These are phyloP conservation scores for Exophiala viscosa DNA, from an alignment of 2,329 filamentous ascomycete species.

Conservation along the genomic window DNA sequence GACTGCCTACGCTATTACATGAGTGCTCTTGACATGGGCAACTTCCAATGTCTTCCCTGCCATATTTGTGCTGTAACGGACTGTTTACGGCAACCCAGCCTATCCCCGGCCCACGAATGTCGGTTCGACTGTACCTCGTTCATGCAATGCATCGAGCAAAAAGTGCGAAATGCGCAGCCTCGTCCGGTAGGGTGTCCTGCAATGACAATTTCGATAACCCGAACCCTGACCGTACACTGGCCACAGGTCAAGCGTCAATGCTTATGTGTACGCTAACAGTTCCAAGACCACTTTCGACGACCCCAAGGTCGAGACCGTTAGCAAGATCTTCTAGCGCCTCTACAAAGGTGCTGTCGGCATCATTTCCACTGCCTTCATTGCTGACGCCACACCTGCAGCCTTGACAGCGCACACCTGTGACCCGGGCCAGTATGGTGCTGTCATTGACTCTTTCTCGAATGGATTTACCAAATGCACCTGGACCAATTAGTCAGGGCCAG, in stretches of 20 bases:
- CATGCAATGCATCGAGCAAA: too few species aligned
- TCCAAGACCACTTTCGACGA: constrained; percentile 72
- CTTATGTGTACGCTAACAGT: constrained; percentile 75
- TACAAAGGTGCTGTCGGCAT: constrained; percentile 59
- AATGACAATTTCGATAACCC: constrained; percentile 85
- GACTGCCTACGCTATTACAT: too few species aligned
- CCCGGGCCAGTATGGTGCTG: constrained; percentile 64
- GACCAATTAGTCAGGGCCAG: constrained; percentile 69
- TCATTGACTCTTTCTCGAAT: constrained; percentile 73
- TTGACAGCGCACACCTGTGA: constrained; percentile 69
- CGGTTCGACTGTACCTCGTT: too few species aligned
- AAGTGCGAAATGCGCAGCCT: too few species aligned
- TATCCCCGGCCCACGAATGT: too few species aligned
- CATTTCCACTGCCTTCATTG: constrained; percentile 76
- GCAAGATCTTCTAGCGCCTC: constrained; percentile 67
- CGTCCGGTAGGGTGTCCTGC: too few species aligned
- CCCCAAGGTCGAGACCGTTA: constrained; percentile 78
- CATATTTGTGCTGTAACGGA: too few species aligned
- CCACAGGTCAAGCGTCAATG: constrained; percentile 80
- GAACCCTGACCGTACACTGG: constrained; percentile 78
- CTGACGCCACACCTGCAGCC: constrained; percentile 78
- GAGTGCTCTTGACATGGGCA: too few species aligned
- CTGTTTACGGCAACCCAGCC: too few species aligned
- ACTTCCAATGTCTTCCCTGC: too few species aligned
- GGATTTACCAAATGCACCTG: constrained; percentile 77